Percentiles rank a stretch among this genome's conserved stretches.
Conservation (phyloP, 2,329 filamentous ascomycete genomes). For the Aspergillus floridensis region DNA sequence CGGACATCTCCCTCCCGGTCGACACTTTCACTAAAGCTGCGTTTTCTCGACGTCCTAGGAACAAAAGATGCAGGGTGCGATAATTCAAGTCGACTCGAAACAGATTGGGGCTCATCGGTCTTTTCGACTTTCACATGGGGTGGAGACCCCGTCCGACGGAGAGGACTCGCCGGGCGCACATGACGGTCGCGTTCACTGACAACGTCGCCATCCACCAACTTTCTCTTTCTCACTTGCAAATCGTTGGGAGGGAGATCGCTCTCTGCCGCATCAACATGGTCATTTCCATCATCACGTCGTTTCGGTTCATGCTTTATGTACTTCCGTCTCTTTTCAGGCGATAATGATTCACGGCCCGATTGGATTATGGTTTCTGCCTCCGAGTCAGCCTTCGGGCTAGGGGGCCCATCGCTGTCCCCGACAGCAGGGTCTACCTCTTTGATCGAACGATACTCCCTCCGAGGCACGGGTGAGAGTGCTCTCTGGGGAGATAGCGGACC, state of each 20-base stretch:
- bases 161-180: slow-evolving; percentile 26
- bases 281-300: slow-evolving; percentile 28
- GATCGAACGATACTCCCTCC: slow-evolving; percentile 22
- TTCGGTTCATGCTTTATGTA: slow-evolving; percentile 39
- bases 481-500: slow-evolving; percentile 26
- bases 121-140: slow-evolving; percentile 39
- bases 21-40: slow-evolving; percentile 38
- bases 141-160: slow-evolving; percentile 28
- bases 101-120: slow-evolving; percentile 29
- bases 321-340: slow-evolving; percentile 47
- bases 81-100: slow-evolving; percentile 22
- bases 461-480: slow-evolving; percentile 18
- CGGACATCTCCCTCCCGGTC: slow-evolving; percentile 30
- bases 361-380: slow-evolving; percentile 52
- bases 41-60: slow-evolving; percentile 31
- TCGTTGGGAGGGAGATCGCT: slow-evolving; percentile 23
- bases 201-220: slow-evolving; percentile 28
- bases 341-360: slow-evolving; percentile 45
- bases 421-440: slow-evolving; percentile 27
- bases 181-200: slow-evolving; percentile 21
- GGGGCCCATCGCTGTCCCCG: slow-evolving; percentile 34
- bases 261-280: slow-evolving; percentile 18
- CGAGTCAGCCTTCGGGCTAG: slow-evolving; percentile 45
- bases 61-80: slow-evolving; percentile 14
- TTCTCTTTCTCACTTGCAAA: slow-evolving; percentile 31